A percentile compares a stretch with the other conserved stretches of the same genome.
These are phyloP conservation scores for Lathyrus oleraceus DNA, from an alignment of 306 rosid genomes.

Conservation along the genomic window DNA sequence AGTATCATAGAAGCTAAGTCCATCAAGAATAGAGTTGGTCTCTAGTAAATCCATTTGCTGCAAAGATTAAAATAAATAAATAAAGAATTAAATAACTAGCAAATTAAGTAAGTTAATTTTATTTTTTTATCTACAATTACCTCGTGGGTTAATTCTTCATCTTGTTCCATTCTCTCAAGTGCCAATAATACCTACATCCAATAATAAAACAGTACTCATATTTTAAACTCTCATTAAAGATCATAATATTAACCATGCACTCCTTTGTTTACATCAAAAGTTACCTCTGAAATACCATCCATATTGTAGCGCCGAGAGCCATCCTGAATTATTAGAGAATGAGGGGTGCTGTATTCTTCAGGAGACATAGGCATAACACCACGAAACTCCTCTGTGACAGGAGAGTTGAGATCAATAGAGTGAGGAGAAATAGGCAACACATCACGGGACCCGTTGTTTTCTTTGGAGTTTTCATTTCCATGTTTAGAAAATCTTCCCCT, in stretches of 20 bases:
- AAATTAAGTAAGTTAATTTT: constrained; percentile 2
- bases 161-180: constrained; percentile 77
- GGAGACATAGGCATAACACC: constrained; percentile 38
- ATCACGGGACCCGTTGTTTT: constrained; percentile 20
- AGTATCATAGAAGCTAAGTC: constrained; percentile 63
- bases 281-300: constrained; percentile 73
- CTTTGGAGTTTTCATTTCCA: too few relatives aligned
- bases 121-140: constrained; percentile 39
- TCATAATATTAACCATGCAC: constrained; percentile 1
- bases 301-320: constrained; percentile 46
- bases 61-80: constrained; percentile 38
- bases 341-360: constrained; percentile 44
- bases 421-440: constrained; percentile 38
- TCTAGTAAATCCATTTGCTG: constrained; percentile 80
- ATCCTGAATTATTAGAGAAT: constrained; percentile 45
- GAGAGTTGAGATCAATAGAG: constrained; percentile 42
- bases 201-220: constrained; percentile 1
- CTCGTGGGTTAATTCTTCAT: constrained; percentile 76
- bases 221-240: constrained; percentile 23
- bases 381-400: constrained; percentile 43
- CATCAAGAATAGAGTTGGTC: constrained; percentile 55
- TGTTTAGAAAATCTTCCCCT: too few relatives aligned
- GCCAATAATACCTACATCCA: constrained; percentile 66
- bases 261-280: constrained; percentile 1
- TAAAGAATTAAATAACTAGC: constrained; percentile 27